Evolutionary conservation across 305 asterid genomes (phyloP), one percentile per base, ranked within the genome.

Genomic region (Ajuga reptans): DNA sequence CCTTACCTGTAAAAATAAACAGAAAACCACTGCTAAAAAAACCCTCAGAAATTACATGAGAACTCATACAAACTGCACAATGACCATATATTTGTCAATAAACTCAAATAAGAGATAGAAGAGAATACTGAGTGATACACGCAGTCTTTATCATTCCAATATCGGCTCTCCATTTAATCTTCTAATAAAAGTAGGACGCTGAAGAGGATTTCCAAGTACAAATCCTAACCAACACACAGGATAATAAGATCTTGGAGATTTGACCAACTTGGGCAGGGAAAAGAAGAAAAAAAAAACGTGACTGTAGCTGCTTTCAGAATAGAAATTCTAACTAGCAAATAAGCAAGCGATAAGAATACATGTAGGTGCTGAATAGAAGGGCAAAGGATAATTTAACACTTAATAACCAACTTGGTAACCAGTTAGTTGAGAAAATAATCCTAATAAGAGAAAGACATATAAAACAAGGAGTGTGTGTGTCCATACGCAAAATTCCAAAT

Each of bases 1-100:
- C 74, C 83, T 79, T 45, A 82, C 85, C 89, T 84, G 67, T 29
- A 43, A 14, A 70, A 50, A 37, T 14, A 52, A 56, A 56, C 24
- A 46, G 39, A 71, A 60, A 2, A 50, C 10, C 29, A 7, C 50
- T 64, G 52, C 24, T 46, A 43, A 68, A 58, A n/a, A 33, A 43
- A 52, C 37, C 58, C 54, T n/a, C 18, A 18, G 1, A 31, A 39
- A 39, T 39, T 39, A 53, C 42, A 6, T 11, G 11, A 63, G 29
- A 64, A 75, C 14, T 4, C 43, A 29, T 14, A 12, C 46, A 70
- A 39, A 24, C 58, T 45, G 56, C 63, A 43, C 9, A 50, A 17
- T 53, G 43, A 74, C 51, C 46, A 39, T 34, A 10, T 33, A 57
- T 24, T 24, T 7, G 36, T 6, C 17, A 11, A 58, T 36, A 3